Evolutionary conservation across 148 eudicot genomes (phyloP), one percentile per base, ranked within the genome.

Genomic region (Rhododendron ferrugineum): DNA sequence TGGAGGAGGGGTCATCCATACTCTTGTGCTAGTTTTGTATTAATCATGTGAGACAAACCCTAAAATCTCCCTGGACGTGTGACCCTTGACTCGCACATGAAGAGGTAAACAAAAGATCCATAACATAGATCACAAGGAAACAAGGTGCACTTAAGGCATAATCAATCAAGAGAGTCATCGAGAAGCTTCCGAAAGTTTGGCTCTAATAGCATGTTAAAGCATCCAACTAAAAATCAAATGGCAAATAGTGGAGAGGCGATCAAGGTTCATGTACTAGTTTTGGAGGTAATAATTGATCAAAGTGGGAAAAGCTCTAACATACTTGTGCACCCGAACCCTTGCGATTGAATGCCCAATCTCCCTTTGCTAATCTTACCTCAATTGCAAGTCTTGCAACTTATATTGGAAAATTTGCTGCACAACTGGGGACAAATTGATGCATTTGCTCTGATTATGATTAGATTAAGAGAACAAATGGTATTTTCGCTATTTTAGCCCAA

Each of bases 301-400:
- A 66, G 73, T 66, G 73, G 34, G 32, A 22, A 66, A 56, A 26
- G 73, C 15, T 66, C 32, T 28, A 9, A 11, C 34, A 66, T 26
- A 66, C 15, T 66, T 66, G 23, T 49, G 85, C 66, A 49, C 34
- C 20, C 34, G 32, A 72, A 52, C 73, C 60, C 47, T 72, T 20
- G 20, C 6, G 23, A 60, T 49, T 83, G 32, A 50, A 73, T 72
- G 64, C 32, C 6, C 66, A 49, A 34, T 83, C 32, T 72, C 47
- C 60, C 79, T 49, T 49, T 52, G 77, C 44, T 68, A 26, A 82
- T 23, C 78, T 46, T 70, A 26, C 62, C 28, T 37, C 11, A 66
- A 18, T 66, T 26, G 18, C 54, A 66, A 37, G 32, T 70, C 58
- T 83, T 68, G 85, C 64, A 72, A 72, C 34, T 83, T 82, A 44